Percentiles rank a stretch among this genome's conserved stretches.
Evolutionary conservation across 495 filamentous ascomycete genomes (phyloP).

Genomic region (Penicillium coffeae): DNA sequence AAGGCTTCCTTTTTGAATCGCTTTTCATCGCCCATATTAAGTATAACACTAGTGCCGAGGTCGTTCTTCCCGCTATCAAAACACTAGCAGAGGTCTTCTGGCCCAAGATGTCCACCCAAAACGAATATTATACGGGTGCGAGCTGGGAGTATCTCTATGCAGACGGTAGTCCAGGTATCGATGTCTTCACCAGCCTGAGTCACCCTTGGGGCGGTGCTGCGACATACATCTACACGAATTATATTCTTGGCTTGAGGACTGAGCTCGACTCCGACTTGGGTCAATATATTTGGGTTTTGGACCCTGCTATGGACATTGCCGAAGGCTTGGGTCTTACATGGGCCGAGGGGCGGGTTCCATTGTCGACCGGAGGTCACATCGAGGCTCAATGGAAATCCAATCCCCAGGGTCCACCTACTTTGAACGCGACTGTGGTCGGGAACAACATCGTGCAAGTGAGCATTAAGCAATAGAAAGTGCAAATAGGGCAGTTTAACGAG

Average conservation of each 20-base stretch:
- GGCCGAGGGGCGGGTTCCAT: constrained; percentile 11
- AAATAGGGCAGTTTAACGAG: no score
- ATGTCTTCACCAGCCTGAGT: constrained; percentile 29
- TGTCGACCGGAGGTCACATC: constrained; percentile 6
- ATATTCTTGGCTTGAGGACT: constrained; percentile 17
- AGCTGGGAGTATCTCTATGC: constrained; percentile 36
- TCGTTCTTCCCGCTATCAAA: constrained; percentile 1
- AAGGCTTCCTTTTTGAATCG: constrained; percentile 15
- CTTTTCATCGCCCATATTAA: constrained; percentile 4
- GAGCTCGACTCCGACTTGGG: no score
- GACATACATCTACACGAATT: constrained; percentile 31
- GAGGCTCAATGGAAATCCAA: constrained; percentile 7
- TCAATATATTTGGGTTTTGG: constrained; percentile 11
- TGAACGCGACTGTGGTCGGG: constrained; percentile 9
- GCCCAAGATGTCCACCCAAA: constrained; percentile 27
- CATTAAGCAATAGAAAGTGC: neutral
- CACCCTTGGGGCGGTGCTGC: constrained; percentile 40
- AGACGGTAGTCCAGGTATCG: constrained; percentile 30
- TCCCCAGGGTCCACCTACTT: neutral
- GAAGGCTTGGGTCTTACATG: constrained; percentile 10
- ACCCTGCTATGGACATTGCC: constrained; percentile 11
- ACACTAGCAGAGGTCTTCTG: constrained; percentile 27
- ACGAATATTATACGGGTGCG: constrained; percentile 30
- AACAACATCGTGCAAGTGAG: constrained; percentile 21
- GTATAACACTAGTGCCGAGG: neutral